phyloP scores from a whole-genome alignment of 176 grass and related monocot species.

The Tillandsia fasciculata region DNA sequence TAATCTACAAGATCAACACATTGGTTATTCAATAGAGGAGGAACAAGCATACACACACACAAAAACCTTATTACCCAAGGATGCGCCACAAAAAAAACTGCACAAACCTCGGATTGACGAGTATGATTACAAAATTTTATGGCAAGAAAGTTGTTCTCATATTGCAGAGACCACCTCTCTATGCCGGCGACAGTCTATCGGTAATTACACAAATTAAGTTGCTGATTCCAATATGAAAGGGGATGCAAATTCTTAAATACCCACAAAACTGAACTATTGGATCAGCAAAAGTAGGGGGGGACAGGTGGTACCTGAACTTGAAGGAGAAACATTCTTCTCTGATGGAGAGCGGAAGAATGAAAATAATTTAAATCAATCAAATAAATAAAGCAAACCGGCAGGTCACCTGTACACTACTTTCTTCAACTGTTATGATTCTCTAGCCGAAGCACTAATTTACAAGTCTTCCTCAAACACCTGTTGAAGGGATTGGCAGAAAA shows the following conservation, averaged over 20 bases:
- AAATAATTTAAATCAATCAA: conserved; percentile 43
- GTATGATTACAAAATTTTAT: conserved; percentile 55
- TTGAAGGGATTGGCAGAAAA: conserved; percentile 5
- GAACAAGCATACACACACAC: too few relatives aligned
- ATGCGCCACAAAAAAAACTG: conserved; percentile 50
- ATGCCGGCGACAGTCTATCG: conserved; percentile 8
- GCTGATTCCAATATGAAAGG: neutral
- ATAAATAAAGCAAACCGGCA: conserved; percentile 36
- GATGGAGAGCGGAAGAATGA: conserved; percentile 20
- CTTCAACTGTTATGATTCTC: conserved; percentile 9
- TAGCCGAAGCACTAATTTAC: conserved; percentile 44
- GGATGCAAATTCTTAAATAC: conserved; percentile 4
- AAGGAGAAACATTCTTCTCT: conserved; percentile 19
- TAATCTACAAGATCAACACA: too few relatives aligned
- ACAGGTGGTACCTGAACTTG: neutral
- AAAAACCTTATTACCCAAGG: conserved; percentile 34
- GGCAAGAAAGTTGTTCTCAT: conserved; percentile 10
- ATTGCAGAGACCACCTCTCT: conserved; percentile 16
- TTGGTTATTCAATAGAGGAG: too few relatives aligned
- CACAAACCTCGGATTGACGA: conserved; percentile 38
- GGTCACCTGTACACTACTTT: conserved; percentile 38
- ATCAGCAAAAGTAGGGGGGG: neutral
- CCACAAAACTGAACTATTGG: conserved; percentile 5
- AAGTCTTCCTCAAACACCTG: conserved; percentile 46
- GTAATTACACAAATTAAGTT: conserved; percentile 4